Evolutionary conservation across 2,329 filamentous ascomycete genomes (phyloP), one percentile per base, ranked within the genome.

Genomic region (Colletotrichum zoysiae): DNA sequence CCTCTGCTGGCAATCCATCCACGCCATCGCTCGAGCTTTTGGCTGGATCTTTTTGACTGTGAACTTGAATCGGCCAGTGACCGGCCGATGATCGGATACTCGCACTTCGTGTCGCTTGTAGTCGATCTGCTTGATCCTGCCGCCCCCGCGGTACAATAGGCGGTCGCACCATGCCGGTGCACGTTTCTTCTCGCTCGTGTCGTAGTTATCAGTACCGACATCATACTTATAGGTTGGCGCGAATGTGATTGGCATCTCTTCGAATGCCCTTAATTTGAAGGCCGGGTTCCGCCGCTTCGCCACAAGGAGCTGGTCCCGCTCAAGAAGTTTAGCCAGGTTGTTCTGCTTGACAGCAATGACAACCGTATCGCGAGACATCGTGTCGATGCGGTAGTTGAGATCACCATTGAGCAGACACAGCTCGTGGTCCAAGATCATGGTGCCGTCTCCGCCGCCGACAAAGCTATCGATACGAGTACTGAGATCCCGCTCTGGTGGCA

Each of bases 221-320:
- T 99, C 96, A 80, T 99, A 99, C 81, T 99, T 99, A 86, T 99
- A 99, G 0, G 96, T 99, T 0, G 96, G 96, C 9, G 94, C 92
- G 79, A 99, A 99, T 0, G 90, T 92, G 77, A 99, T 98, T 0
- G 93, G 93, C 67, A 92, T 87, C 82, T 99, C 96, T n/a, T 92
- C 91, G 80, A 99, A 98, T 0, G 94, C 92, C 26, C 95, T 91
- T 6, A 99, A 87, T 38, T 93, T 90, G 83, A 98, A 98, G 0
- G 91, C 93, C 0, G 95, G 95, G 77, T 98, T 98, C 76, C 94
- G 93, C 63, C 95, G 93, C 68, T 93, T 90, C 16, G 95, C 95
- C 0, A 97, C 92, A 2, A 98, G 90, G 6, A 99, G 87, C 79
- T 99, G 96, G 78, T 99, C 96, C 60, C 96, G 91, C 70, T 98